These are phyloP conservation scores for Trichoderma parareesei DNA, from an alignment of 495 filamentous ascomycete species.

Conservation along the genomic window DNA sequence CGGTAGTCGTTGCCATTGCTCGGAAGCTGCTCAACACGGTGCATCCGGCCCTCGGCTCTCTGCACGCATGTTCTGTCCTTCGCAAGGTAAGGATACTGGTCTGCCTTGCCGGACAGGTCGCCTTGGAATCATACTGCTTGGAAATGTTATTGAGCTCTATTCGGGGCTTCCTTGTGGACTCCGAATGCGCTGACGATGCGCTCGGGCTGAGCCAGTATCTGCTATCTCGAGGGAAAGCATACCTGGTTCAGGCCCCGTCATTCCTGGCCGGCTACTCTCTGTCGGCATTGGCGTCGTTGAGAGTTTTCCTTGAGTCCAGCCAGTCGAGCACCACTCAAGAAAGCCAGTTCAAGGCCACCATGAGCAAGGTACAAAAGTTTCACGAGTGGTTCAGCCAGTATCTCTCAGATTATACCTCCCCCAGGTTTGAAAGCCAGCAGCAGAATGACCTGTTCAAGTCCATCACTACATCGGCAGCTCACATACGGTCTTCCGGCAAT, in stretches of 20 bases:
- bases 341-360: constrained; percentile 60
- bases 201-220: constrained; percentile 84
- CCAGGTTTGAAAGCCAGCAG: constrained; percentile 35
- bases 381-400: constrained; percentile 62
- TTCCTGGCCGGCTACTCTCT: constrained; percentile 74
- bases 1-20: constrained; percentile 64
- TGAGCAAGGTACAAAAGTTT: constrained; percentile 58
- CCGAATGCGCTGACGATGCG: constrained; percentile 85
- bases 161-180: constrained; percentile 67
- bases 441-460: constrained; percentile 49
- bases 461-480: constrained; percentile 55
- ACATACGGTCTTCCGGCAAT: constrained; percentile 50
- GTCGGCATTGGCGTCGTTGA: constrained; percentile 65
- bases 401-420: constrained; percentile 47
- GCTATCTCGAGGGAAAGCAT: constrained; percentile 54
- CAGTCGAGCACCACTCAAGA: constrained; percentile 68
- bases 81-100: constrained; percentile 78
- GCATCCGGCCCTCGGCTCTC: constrained; percentile 76
- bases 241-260: constrained; percentile 55
- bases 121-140: constrained; percentile 71
- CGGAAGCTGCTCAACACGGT: constrained; percentile 72
- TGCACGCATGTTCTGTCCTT: constrained; percentile 78
- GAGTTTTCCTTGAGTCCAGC: constrained; percentile 58
- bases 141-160: constrained; percentile 85
- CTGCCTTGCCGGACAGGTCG: constrained; percentile 62